These are phyloP conservation scores for Linnemannia hyalina DNA, from an alignment of 192 early-diverging fungal genomes.

Conservation along the genomic window DNA sequence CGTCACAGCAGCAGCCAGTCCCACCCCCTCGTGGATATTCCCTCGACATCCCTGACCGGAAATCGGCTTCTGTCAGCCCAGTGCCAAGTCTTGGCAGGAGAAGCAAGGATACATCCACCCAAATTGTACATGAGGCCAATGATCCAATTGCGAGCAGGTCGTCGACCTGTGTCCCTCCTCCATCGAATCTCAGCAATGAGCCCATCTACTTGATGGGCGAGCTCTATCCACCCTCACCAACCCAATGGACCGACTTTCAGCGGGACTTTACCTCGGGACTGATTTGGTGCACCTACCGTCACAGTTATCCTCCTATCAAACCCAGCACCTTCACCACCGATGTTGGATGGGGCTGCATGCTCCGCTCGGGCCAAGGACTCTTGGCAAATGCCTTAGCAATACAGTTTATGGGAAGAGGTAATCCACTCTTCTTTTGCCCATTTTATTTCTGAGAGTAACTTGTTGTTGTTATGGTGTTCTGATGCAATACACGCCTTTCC, in stretches of 20 bases:
- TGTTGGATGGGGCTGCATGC: conserved; percentile 97
- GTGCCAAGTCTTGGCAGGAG: too few relatives aligned
- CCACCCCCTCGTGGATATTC: conserved; percentile 8
- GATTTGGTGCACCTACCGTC: conserved; percentile 95
- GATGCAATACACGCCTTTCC: background rate
- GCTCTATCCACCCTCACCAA: conserved; percentile 44
- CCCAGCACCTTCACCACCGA: conserved; percentile 86
- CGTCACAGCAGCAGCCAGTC: background rate
- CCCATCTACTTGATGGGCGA: conserved; percentile 53
- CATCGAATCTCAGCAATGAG: conserved; percentile 15
- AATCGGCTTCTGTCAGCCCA: background rate
- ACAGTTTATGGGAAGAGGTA: conserved; percentile 83
- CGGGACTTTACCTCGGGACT: conserved; percentile 83
- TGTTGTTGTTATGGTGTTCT: background rate
- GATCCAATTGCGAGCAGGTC: conserved; percentile 30
- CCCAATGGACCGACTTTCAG: conserved; percentile 68
- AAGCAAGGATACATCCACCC: conserved; percentile 3
- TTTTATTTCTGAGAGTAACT: too few relatives aligned
- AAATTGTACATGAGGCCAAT: conserved; percentile 17
- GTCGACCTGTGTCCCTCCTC: conserved; percentile 28
- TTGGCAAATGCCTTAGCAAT: conserved; percentile 86
- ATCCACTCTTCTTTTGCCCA: background rate
- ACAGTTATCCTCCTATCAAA: conserved; percentile 86
- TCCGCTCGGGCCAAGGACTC: conserved; percentile 93
- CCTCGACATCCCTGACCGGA: conserved; percentile 14